phyloP scores from a whole-genome alignment of 176 grass and related monocot species.

The Pontederia crassipes region DNA sequence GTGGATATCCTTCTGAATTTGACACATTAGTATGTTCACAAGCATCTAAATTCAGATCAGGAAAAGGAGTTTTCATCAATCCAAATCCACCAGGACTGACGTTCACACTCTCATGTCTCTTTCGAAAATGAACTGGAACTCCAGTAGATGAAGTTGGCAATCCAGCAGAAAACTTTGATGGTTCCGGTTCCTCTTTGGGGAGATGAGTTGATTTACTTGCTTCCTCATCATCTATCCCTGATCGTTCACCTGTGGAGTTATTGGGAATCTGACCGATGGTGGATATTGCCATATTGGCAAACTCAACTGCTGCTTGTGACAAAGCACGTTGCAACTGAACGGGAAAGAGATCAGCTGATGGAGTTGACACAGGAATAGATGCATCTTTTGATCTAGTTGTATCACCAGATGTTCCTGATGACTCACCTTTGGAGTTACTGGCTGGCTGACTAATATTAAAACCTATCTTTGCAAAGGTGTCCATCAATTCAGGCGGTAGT shows the following conservation, averaged over 20 bases:
- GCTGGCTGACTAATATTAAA: not conserved
- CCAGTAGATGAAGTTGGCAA: not conserved
- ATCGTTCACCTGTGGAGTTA: not conserved
- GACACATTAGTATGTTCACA: not conserved
- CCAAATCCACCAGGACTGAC: not conserved
- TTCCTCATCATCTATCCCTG: not conserved
- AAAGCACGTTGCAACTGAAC: no score
- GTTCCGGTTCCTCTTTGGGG: not conserved
- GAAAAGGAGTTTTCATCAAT: not conserved
- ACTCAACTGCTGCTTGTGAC: no score
- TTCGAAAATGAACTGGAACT: conserved; percentile 6
- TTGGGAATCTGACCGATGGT: not conserved
- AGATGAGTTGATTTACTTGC: conserved; percentile 1
- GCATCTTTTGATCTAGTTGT: not conserved
- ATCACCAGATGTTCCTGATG: not conserved
- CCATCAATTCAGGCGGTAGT: conserved; percentile 7
- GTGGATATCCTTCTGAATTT: not conserved
- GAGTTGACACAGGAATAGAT: no score
- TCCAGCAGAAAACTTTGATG: not conserved
- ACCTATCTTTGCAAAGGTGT: conserved; percentile 31
- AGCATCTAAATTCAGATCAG: conserved; percentile 8
- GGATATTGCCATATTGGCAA: no score
- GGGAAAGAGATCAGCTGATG: no score
- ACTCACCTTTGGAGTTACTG: not conserved
- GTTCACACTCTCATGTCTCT: not conserved